Evolutionary conservation across 2,329 filamentous ascomycete genomes (phyloP), one percentile per base, ranked within the genome.

Genomic region (Xenoacremonium recifei): DNA sequence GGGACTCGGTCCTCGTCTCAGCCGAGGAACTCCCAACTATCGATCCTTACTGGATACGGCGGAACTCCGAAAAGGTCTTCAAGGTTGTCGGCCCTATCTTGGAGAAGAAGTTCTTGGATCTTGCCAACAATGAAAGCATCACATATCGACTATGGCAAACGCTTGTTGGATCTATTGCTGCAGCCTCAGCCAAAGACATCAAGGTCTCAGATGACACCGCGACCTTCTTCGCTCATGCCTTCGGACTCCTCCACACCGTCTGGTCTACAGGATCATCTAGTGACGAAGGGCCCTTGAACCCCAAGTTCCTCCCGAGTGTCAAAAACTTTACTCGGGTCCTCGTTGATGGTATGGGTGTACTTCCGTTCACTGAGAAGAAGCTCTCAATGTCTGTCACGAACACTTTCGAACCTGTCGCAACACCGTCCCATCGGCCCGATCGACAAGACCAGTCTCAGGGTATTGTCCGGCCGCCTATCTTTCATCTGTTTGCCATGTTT

Each of bases 11-110:
- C 3, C 64, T 83, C 21, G 67, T 82, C 39, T 77, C 73, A 38
- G 75, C 84, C 0, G 80, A 84, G n/a, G 89, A 96, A 45, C 71
- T 99, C n/a, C 87, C 90, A 5, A 72, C 84, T 6, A 70, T 97
- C 6, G 90, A 97, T 57, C 75, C 87, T 4, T 89, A 86, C 70
- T 99, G 93, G 93, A 74, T 95, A 11, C 80, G 92, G 39, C 84
- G 80, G 44, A 89, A 88, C 47, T 71, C 85, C 4, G 60, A 70
- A 2, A 75, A 73, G 32, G 75, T 96, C 4, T 77, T 96, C 23
- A 64, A 75, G 3, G 69, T 85, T 7, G 75, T 83, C 6, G 70
- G 70, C 4, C 76, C 82, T 9, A 70, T 84, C 16, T 64, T 89
- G 4, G 78, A 81, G 63, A 74, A 69, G 41, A 77, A 76, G 38